These are phyloP conservation scores for Papilionanthe hybrid DNA, from an alignment of 116 monocot species.

Conservation along the genomic window DNA sequence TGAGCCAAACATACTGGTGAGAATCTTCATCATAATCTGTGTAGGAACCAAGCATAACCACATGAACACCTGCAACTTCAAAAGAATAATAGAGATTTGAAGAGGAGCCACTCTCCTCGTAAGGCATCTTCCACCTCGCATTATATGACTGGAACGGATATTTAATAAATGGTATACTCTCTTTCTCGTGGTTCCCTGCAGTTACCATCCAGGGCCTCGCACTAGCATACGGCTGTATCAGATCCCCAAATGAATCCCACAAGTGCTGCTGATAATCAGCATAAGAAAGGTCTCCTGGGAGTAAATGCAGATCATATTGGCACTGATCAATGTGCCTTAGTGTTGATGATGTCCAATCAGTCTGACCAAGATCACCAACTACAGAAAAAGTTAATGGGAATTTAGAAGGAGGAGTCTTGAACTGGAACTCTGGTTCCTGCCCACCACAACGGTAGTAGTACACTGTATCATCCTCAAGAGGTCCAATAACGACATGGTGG, in stretches of 20 bases:
- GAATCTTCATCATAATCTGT: constrained; percentile 75
- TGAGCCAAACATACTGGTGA: constrained; percentile 86
- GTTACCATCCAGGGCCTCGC: constrained; percentile 94
- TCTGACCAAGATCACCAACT: constrained; percentile 91
- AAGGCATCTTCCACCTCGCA: constrained; percentile 95
- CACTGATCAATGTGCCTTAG: constrained; percentile 60
- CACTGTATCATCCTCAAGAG: constrained; percentile 50
- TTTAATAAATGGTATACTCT: constrained; percentile 56
- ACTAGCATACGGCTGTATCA: constrained; percentile 86
- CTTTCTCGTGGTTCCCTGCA: constrained; percentile 95
- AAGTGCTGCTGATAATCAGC: constrained; percentile 76
- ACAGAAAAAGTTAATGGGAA: constrained; percentile 80
- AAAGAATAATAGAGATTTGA: constrained; percentile 95
- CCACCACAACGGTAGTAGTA: constrained; percentile 82
- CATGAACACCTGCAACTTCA: constrained; percentile 70
- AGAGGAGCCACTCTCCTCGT: constrained; percentile 72
- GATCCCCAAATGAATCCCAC: constrained; percentile 88
- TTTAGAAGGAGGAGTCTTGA: constrained; percentile 81
- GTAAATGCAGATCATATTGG: constrained; percentile 68
- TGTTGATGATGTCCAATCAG: constrained; percentile 78
- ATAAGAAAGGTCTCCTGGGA: constrained; percentile 93
- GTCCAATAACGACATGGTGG: constrained; percentile 88
- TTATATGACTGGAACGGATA: constrained; percentile 74
- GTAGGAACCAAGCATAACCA: constrained; percentile 95
- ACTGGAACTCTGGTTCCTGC: constrained; percentile 54